A percentile compares a stretch with the other conserved stretches of the same genome.
Evolutionary conservation across 495 filamentous ascomycete genomes (phyloP).

Genomic region (Bryoglossum gracile): DNA sequence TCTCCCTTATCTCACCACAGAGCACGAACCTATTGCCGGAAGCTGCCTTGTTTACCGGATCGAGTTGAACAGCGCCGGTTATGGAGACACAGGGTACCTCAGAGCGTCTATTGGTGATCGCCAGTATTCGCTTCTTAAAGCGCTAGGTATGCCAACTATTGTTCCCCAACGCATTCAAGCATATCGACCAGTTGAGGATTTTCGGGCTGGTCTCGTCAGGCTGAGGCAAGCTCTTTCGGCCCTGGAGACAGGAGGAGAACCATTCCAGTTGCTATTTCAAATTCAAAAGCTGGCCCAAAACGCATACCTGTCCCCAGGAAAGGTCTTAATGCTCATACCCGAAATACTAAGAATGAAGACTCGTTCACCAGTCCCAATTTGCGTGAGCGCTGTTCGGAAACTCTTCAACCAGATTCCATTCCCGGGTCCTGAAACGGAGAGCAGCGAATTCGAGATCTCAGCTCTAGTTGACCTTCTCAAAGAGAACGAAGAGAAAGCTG

Average conservation of each 20-base stretch:
- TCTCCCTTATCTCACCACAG: conserved; percentile 19
- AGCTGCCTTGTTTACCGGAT: conserved; percentile 29
- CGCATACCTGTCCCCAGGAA: conserved; percentile 40
- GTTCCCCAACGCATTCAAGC: too few species aligned
- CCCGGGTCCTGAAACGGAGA: conserved; percentile 40
- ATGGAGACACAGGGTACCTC: too few species aligned
- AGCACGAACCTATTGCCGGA: conserved; percentile 22
- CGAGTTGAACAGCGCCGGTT: too few species aligned
- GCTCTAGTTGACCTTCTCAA: conserved; percentile 39
- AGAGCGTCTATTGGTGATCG: too few species aligned
- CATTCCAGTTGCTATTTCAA: conserved; percentile 32
- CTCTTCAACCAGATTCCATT: conserved; percentile 42
- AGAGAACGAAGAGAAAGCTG: conserved; percentile 28
- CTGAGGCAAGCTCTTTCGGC: too few species aligned
- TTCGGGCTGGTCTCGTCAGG: too few species aligned
- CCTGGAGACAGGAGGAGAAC: too few species aligned
- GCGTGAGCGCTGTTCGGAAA: conserved; percentile 39
- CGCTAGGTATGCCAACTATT: too few species aligned
- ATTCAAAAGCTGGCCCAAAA: conserved; percentile 47
- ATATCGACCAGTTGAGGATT: too few species aligned
- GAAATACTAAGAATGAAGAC: conserved; percentile 16
- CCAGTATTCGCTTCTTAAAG: too few species aligned
- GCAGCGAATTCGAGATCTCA: conserved; percentile 33
- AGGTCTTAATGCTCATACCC: conserved; percentile 34
- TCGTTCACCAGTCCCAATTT: conserved; percentile 25